A percentile compares a stretch with the other conserved stretches of the same genome.
Conservation (phyloP, 176 grass and related monocot species). For the Hsuehochloa calcarea region DNA sequence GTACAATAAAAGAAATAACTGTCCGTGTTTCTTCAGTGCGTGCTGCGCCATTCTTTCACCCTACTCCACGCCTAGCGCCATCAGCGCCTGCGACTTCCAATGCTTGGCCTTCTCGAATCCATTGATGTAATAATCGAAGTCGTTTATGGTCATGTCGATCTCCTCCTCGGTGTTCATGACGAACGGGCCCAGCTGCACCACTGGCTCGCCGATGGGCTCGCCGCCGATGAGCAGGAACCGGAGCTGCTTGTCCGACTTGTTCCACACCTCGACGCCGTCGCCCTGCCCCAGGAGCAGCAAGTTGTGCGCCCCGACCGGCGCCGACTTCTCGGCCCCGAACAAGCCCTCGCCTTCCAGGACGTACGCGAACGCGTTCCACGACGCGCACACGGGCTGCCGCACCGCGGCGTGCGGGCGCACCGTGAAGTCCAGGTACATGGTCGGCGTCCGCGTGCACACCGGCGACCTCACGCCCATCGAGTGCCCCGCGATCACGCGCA, state of each 20-base stretch:
- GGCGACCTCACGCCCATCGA: conserved; percentile 70
- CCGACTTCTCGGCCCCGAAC: conserved; percentile 57
- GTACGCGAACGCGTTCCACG: conserved; percentile 88
- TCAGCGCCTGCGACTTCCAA: conserved; percentile 73
- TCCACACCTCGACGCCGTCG: conserved; percentile 72
- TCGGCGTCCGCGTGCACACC: conserved; percentile 80
- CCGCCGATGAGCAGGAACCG: conserved; percentile 79
- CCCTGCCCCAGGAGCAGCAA: conserved; percentile 63
- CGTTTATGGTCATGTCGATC: conserved; percentile 88
- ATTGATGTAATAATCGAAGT: conserved; percentile 70
- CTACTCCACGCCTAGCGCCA: conserved; percentile 47
- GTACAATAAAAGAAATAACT: neutral
- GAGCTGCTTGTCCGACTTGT: conserved; percentile 50
- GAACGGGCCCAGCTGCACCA: conserved; percentile 81
- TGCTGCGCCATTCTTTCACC: neutral
- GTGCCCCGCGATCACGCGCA: conserved; percentile 81
- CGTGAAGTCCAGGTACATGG: conserved; percentile 96
- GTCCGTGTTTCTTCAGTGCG: neutral
- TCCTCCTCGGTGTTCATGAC: conserved; percentile 99
- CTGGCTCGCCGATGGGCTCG: conserved; percentile 83
- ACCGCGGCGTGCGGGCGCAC: conserved; percentile 49
- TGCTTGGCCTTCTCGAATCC: conserved; percentile 91
- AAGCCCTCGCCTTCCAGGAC: conserved; percentile 73
- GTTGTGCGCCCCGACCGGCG: conserved; percentile 56
- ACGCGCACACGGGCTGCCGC: conserved; percentile 52